Evolutionary conservation across 2,329 filamentous ascomycete genomes (phyloP), one percentile per base, ranked within the genome.

Genomic region (Dactylellina leptospora): DNA sequence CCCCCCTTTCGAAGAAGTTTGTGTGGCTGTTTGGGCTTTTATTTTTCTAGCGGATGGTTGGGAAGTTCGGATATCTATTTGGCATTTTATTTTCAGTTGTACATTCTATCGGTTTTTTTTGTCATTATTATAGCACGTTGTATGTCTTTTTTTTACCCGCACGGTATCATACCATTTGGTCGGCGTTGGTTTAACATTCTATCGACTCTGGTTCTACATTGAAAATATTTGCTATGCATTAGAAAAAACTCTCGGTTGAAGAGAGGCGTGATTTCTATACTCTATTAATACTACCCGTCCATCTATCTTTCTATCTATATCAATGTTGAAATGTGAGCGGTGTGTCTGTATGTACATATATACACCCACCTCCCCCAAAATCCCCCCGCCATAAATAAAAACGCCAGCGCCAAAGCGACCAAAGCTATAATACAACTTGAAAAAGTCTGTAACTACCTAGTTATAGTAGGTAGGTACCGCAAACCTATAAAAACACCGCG

Each of bases 71-170:
- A 16, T 55, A 10, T 22, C 11, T 62, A 53, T 45, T 42, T 63
- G 54, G 48, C 27, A 8, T 48, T 5, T 55, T n/a, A 23, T 38
- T 68, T 60, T 68, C 62, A 59, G 53, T 60, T 68, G 62, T 68
- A 68, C 47, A 68, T 68, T 68, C 40, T 64, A 55, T 55, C n/a
- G 36, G 16, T 6, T 42, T 23, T 56, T 53, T 51, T 45, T 30
- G n/a, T 56, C 36, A n/a, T 18, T 28, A 20, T 40, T 25, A 58
- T 47, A 33, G 54, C 40, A 42, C 11, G 18, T 40, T 40, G 13
- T 50, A 33, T 33, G 16, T 27, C 13, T n/a, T 9, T 51, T 25
- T 22, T 9, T 42, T n/a, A 27, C 45, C 23, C 36, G 42, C 50
- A 64, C 54, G 44, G 36, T 58, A 51, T 66, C 51, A 40, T 63